Evolutionary conservation across 2,329 filamentous ascomycete species (phyloP), one percentile per base, ranked within the genome.

Genomic region (Xylariales sp.): DNA sequence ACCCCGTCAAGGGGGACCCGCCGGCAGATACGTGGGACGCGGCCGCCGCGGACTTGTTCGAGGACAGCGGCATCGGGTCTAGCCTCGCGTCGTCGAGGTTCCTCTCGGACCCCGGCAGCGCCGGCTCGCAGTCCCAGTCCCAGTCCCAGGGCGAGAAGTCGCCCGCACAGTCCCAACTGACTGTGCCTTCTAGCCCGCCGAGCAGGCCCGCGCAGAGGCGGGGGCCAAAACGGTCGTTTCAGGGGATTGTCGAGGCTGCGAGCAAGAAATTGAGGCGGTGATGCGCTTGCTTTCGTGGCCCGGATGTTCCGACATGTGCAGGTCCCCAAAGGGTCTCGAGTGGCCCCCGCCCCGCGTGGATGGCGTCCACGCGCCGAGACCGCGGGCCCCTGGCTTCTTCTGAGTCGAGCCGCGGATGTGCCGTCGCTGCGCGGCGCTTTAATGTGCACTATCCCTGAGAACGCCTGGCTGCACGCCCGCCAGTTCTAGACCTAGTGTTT

Each of bases 251-350:
- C 36, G n/a, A 18, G n/a, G 36, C 45, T 16, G 43, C 36, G 9
- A 50, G 45, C 3, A 60, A 50, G 57, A 50, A 60, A 45, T 16
- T 43, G 53, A 49, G 48, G 59, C 49, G 32, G 28, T 48, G 56
- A 43, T 28, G 46, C 36, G 32, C 32, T 18, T 43, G 39, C 23
- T 10, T 39, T 7, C 16, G 9, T 39, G 34, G 12, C n/a, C 34
- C 1, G 16, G 30, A 10, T 5, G 14, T 32, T 12, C 6, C 16
- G 23, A 28, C 28, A 14, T 50, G 4, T 16, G 12, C 36, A 39
- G 36, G 36, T 8, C 36, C 12, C 39, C 14, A 41, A 41, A 41
- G 4, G 39, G 39, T 12, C 39, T 12, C 39, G 3, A 41, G 9
- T 12, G 5, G 28, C 14, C n/a, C 5, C 10, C 23, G 23, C 23